Evolutionary conservation across 2,329 filamentous ascomycete genomes (phyloP), one percentile per base, ranked within the genome.

Genomic region (Sporothrix dimorphospora): DNA sequence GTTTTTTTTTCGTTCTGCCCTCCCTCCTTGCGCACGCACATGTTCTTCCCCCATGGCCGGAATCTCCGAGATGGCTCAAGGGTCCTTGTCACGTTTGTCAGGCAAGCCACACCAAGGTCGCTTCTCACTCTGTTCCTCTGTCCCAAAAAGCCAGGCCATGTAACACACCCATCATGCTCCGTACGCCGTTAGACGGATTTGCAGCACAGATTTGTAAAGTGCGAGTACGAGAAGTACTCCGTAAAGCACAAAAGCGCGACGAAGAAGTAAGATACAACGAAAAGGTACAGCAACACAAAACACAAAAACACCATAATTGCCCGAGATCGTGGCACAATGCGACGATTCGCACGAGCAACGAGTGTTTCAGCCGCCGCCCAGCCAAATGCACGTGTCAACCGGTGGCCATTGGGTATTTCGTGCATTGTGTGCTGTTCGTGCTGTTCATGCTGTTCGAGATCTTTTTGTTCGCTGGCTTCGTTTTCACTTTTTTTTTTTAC

Each of bases 281-380:
- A 45, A 16, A 45, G 11, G 42, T 12, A 45, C 42, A 51, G n/a
- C n/a, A 51, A 21, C 21, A 51, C 47, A 51, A 51, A 19, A n/a
- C 16, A 5, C 24, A 57, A n/a, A 57, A 30, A 12, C 9, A 16
- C 53, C 21, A 16, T n/a, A 47, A 47, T 38, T 21, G 66, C 47
- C 14, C 47, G 12, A 42, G 7, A 24, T 55, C 14, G 40, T 47
- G 53, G 67, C 34, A 42, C 19, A 69, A 69, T 69, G 27, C 67
- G 34, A 69, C 51, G 8, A n/a, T 45, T 34, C 2, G 47, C 47
- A 71, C 69, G 45, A 42, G 49, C 59, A 45, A 19, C 47, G 24
- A n/a, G 34, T 27, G 68, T 70, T 70, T 70, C 68, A 71, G 57
- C 59, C 59, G 19, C 38, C 21, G 21, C 16, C n/a, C 27, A 38